phyloP scores from a whole-genome alignment of 2,329 filamentous ascomycete species.

The Beauveria caledonica region DNA sequence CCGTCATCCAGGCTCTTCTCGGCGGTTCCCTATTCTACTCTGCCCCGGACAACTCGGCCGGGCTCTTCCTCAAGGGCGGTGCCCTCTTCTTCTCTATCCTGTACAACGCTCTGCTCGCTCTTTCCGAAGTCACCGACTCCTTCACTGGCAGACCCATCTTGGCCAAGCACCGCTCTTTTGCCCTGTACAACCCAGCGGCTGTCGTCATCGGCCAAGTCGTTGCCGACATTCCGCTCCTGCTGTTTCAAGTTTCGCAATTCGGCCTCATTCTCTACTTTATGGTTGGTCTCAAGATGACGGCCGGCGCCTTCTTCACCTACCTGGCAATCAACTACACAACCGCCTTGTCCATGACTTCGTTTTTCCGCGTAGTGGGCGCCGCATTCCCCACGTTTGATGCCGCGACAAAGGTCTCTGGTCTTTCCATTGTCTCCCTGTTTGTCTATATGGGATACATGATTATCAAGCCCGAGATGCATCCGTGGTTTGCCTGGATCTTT shows the following conservation, averaged over 20 bases:
- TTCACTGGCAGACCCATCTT: conserved; percentile 62
- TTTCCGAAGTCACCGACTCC: conserved; percentile 51
- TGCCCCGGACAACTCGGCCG: no score
- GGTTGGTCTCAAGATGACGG: neutral
- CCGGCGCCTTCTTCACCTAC: neutral
- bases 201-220: conserved; percentile 47
- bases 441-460: neutral
- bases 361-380: neutral
- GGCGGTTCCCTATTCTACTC: no score
- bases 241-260: no score
- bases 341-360: neutral
- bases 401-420: neutral
- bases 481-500: neutral
- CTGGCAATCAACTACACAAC: neutral
- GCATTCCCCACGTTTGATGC: neutral
- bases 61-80: no score
- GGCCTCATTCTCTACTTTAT: neutral
- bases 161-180: conserved; percentile 44
- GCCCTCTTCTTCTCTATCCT: no score
- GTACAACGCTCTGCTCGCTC: no score
- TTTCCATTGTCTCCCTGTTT: neutral
- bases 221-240: neutral
- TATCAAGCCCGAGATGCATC: neutral
- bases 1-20: no score
- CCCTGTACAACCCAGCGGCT: neutral